Percentiles rank a stretch among this genome's conserved stretches.
Evolutionary conservation across 257 asterid genomes (phyloP).

Genomic region (Solanum clarkiae): DNA sequence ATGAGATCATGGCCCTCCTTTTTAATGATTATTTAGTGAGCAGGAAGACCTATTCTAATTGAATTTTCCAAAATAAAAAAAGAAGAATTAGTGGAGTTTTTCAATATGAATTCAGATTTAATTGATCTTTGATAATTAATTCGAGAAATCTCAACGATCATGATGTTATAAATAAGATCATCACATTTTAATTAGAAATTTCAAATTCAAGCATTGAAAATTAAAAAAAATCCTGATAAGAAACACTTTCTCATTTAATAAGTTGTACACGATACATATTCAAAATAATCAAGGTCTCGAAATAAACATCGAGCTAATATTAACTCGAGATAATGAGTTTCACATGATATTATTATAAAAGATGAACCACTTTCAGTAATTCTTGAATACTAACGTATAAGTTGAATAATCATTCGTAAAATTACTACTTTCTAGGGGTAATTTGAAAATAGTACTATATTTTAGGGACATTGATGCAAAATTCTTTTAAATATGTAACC

Average conservation of each 20-base stretch:
- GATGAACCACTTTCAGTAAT: too few relatives aligned
- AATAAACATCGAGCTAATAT: background rate
- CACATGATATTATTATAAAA: background rate
- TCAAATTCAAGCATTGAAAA: too few relatives aligned
- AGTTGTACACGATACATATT: rapidly evolving
- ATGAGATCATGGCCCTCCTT: background rate
- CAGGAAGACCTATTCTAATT: background rate
- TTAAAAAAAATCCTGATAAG: too few relatives aligned
- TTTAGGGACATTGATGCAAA: background rate
- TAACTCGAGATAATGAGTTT: background rate
- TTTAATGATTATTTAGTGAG: background rate
- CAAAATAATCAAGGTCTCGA: rapidly evolving
- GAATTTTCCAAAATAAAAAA: background rate
- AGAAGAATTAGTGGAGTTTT: background rate
- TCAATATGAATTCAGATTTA: background rate
- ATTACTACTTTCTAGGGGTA: background rate
- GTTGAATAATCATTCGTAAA: background rate
- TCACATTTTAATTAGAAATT: background rate
- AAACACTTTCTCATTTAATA: background rate
- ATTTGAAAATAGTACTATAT: background rate
- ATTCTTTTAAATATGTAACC: background rate
- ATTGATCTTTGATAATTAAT: background rate
- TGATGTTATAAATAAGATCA: background rate
- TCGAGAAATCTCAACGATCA: background rate
- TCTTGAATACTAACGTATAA: background rate